Percentiles rank a stretch among this genome's conserved stretches.
phyloP scores from a whole-genome alignment of 2,329 filamentous ascomycete species.

The Colletotrichum theobromicola region DNA sequence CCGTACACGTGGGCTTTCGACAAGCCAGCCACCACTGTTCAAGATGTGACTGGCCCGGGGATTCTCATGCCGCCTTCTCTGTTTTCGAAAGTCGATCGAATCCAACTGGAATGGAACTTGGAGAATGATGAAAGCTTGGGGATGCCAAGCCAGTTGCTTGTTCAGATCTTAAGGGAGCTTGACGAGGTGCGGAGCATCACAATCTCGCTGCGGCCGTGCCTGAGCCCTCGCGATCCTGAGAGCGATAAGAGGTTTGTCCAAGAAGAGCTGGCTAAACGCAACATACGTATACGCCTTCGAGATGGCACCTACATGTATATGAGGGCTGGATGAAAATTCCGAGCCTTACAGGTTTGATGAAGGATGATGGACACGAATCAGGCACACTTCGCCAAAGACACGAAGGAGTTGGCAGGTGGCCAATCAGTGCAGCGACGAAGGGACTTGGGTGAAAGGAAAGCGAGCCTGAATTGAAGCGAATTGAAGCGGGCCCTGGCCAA shows the following conservation, averaged over 20 bases:
- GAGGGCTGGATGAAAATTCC: not conserved
- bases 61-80: accelerated
- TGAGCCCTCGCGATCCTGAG: not conserved
- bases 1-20: not conserved
- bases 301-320: not conserved
- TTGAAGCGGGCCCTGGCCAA: too few species aligned
- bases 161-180: not conserved
- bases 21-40: not conserved
- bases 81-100: not conserved
- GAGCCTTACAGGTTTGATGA: not conserved
- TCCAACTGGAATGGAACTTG: not conserved
- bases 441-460: too few species aligned
- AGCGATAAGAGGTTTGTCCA: not conserved
- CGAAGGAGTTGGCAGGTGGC: not conserved
- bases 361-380: not conserved
- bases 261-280: not conserved
- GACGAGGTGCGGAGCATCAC: not conserved
- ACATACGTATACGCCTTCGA: not conserved
- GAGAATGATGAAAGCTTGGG: not conserved
- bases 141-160: not conserved
- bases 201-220: not conserved
- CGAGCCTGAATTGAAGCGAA: too few species aligned
- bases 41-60: not conserved
- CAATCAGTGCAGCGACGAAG: accelerated
- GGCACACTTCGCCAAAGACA: not conserved